Conservation (phyloP, 768 basidiomycete genomes). For the Tricholoma saponaceum region DNA sequence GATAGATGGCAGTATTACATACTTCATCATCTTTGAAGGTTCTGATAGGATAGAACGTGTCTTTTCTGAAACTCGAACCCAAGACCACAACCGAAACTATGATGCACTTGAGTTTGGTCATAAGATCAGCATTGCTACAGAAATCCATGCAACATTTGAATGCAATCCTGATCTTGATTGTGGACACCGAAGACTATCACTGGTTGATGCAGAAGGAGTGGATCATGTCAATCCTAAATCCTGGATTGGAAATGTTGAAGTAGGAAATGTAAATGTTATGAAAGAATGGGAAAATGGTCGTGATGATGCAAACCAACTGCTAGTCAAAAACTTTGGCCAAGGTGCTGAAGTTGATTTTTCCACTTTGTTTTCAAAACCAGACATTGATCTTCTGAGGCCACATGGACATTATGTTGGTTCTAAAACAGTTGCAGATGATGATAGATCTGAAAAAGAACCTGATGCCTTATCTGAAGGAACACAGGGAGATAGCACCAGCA, state of each 20-base stretch:
- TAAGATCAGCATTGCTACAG: conserved; percentile 14
- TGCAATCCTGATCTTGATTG: not conserved
- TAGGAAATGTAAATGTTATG: not conserved
- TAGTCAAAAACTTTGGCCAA: not conserved
- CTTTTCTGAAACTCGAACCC: conserved; percentile 17
- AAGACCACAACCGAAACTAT: conserved; percentile 19
- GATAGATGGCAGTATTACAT: not conserved
- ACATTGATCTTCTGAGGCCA: too few species aligned
- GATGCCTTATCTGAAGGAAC: too few species aligned
- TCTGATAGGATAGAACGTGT: conserved; percentile 23
- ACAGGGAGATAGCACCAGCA: too few species aligned
- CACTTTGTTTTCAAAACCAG: too few species aligned
- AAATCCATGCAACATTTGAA: conserved; percentile 11
- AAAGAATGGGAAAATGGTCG: not conserved
- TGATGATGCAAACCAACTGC: not conserved
- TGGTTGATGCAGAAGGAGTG: not conserved
- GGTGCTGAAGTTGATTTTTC: not conserved
- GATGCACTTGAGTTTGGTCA: conserved; percentile 18
- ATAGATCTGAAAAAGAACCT: not conserved
- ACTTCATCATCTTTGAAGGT: conserved; percentile 19
- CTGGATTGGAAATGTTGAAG: not conserved
- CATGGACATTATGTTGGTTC: too few species aligned
- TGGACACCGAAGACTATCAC: not conserved
- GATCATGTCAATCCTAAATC: conserved; percentile 3
- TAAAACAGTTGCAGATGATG: not conserved